These are phyloP conservation scores for Diospyros lotus DNA, from an alignment of 148 eudicot genomes.

Conservation along the genomic window DNA sequence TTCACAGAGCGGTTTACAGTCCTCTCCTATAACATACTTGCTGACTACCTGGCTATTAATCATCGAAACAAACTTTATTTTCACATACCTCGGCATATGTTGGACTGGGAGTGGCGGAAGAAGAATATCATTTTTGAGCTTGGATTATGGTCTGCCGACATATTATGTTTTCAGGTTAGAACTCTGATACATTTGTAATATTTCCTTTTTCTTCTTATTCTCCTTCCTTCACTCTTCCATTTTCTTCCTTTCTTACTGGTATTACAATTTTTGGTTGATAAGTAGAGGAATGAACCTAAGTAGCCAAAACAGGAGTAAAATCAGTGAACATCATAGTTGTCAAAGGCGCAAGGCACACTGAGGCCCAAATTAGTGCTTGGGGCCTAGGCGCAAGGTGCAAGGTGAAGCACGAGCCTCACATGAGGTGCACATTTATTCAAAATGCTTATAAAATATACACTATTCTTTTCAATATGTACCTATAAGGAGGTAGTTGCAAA, in stretches of 20 bases:
- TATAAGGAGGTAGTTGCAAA: too few relatives aligned
- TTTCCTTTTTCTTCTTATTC: neutral
- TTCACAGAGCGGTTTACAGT: slow-evolving; percentile 74
- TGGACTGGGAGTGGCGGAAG: slow-evolving; percentile 90
- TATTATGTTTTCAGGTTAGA: slow-evolving; percentile 86
- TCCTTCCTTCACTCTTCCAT: neutral
- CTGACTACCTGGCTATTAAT: slow-evolving; percentile 77
- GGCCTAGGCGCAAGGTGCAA: too few relatives aligned
- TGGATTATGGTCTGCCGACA: slow-evolving; percentile 87
- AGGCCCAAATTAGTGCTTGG: too few relatives aligned
- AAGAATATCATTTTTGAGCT: slow-evolving; percentile 72
- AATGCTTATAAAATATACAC: too few relatives aligned
- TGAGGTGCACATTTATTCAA: too few relatives aligned
- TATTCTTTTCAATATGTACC: too few relatives aligned
- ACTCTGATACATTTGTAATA: slow-evolving; percentile 2
- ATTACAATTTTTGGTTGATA: neutral
- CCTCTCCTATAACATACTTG: slow-evolving; percentile 89
- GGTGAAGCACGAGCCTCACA: too few relatives aligned
- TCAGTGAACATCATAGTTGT: neutral
- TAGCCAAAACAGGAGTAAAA: neutral
- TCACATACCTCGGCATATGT: slow-evolving; percentile 65
- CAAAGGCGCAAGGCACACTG: too few relatives aligned
- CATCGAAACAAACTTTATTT: slow-evolving; percentile 67
- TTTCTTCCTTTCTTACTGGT: neutral
- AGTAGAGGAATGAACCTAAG: neutral